Evolutionary conservation across 768 basidiomycete genomes (phyloP).

Genomic region (Gloeostereum incarnatum): DNA sequence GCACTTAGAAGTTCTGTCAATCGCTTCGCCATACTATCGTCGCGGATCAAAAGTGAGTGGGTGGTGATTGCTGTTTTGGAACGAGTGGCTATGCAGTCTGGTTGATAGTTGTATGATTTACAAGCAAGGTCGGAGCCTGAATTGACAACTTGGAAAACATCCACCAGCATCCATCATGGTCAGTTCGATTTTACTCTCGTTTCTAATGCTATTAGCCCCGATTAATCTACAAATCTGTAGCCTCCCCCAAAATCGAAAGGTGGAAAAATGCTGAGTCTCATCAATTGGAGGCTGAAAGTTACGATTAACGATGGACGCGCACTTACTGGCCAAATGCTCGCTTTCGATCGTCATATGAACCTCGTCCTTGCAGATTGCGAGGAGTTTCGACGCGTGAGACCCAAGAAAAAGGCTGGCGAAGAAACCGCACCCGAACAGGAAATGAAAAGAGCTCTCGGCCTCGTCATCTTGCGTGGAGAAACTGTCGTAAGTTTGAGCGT

Average conservation of each 20-base stretch:
- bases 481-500: constrained; percentile 92
- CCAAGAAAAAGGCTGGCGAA: constrained; percentile 85
- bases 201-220: not conserved
- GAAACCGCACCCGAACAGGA: constrained; percentile 78
- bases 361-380: constrained; percentile 97
- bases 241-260: constrained; percentile 96
- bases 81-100: too few relatives aligned
- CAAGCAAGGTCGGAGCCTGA: too few relatives aligned
- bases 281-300: constrained; percentile 96
- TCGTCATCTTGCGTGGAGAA: constrained; percentile 95
- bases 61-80: too few relatives aligned
- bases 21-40: too few relatives aligned
- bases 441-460: constrained; percentile 92
- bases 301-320: constrained; percentile 97
- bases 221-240: constrained; percentile 28
- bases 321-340: constrained; percentile 97
- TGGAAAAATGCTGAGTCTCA: constrained; percentile 94
- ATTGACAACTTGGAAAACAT: too few relatives aligned
- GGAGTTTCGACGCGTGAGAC: constrained; percentile 88
- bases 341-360: constrained; percentile 99
- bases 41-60: too few relatives aligned
- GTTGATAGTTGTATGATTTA: too few relatives aligned
- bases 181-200: not conserved
- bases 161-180: constrained; percentile 15
- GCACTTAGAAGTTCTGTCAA: too few relatives aligned